phyloP scores from a whole-genome alignment of 257 asterid species.

The Eucommia ulmoides region DNA sequence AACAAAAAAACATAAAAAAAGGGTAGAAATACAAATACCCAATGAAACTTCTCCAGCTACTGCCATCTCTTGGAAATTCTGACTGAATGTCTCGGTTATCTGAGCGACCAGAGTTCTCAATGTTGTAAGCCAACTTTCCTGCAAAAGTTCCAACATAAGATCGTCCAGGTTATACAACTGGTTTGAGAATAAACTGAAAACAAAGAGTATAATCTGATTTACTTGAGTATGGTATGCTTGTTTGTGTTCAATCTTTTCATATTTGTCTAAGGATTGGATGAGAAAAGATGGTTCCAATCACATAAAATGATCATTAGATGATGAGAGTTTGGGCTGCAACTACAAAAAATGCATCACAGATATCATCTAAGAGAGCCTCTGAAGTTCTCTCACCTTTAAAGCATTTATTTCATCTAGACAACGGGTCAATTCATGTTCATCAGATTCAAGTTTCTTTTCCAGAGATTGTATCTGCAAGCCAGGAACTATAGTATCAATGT shows the following conservation, averaged over 20 bases:
- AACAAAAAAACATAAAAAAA: no score
- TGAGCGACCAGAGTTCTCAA: slow-evolving; percentile 63
- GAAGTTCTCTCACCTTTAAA: slow-evolving; percentile 41
- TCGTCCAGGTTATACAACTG: neutral
- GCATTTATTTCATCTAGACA: slow-evolving; percentile 43
- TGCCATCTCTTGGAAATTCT: slow-evolving; percentile 95
- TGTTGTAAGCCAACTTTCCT: slow-evolving; percentile 90
- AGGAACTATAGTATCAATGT: neutral
- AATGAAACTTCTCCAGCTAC: slow-evolving; percentile 95
- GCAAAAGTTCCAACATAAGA: slow-evolving; percentile 19
- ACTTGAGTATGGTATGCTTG: no score
- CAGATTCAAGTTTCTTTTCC: slow-evolving; percentile 40
- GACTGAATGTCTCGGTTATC: slow-evolving; percentile 75
- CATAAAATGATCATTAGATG: no score
- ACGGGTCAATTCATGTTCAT: slow-evolving; percentile 38
- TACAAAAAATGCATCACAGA: no score
- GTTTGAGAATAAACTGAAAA: neutral
- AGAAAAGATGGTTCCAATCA: no score
- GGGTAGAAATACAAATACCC: slow-evolving; percentile 31
- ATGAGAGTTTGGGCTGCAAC: no score
- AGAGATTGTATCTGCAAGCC: slow-evolving; percentile 59
- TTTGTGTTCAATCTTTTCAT: no score
- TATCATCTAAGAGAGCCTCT: no score
- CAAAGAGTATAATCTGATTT: no score
- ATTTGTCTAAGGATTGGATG: no score